Base-by-base conservation (phyloP, 306 rosid species). In the Acmispon strigosus region DNA sequence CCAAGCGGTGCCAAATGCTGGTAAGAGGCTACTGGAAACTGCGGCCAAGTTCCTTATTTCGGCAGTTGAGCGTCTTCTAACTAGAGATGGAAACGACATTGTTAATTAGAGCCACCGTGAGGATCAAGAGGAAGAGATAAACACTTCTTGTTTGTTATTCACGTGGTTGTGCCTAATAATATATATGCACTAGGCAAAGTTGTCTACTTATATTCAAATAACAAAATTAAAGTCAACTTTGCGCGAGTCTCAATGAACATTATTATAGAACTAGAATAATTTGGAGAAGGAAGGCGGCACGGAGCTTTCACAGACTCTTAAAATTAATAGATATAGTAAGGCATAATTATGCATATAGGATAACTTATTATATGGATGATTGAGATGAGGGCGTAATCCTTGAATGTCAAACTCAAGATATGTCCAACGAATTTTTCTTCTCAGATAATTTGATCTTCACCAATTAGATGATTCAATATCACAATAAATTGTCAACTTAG, bases 1-100 rank as follows among this genome's bases (percentile, higher is more conserved):
- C 22, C 76, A 75, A 9, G 62, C 78, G 37, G 87, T 82, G 36
- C 93, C 93, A 71, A 92, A 88, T 58, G 91, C 96, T 36, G 92
- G 92, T 59, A 88, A 84, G 20, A 88, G 79, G 71, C 89, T 84
- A 78, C 89, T 83, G 7, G 96, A 86, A 39, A 90, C 83, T 6
- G 96, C 80, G 70, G 96, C 72, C 56, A 86, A 80, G 78, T 89
- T 86, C 66, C 67, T 83, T 42, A 74, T 78, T 67, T 88, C 93
- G 0, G 76, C 76, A 13, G 86, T 83, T 8, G 91, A 86, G 10
- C 78, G 78, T 61, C 91, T 81, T 79, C 92, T 76, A 58, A 56
- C 80, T 44, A 78, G 82, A 43, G 77, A 51, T 59, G 86, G 83
- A 1, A 82, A 32, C 14, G 88, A 78, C 43, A 87, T 68, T 55